Conservation (phyloP, 1,284 basidiomycete genomes). For the Trametes polyzona region DNA sequence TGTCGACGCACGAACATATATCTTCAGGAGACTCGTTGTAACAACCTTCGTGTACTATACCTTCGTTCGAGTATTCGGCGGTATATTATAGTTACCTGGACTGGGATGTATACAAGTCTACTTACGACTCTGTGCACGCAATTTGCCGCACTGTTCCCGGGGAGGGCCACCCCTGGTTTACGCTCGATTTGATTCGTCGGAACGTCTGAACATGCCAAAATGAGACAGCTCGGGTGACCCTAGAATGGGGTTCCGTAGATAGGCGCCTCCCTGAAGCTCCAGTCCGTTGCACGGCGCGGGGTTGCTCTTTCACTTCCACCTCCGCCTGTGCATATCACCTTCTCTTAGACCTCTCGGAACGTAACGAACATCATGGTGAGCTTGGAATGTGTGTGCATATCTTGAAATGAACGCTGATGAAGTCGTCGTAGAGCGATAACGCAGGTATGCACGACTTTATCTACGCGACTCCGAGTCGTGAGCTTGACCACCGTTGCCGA, state of each 20-base stretch:
- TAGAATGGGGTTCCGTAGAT: constrained; percentile 1
- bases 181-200: neutral
- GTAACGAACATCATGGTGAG: constrained; percentile 22
- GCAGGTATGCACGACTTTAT: constrained; percentile 46
- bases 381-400: neutral
- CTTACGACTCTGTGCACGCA: too few relatives aligned
- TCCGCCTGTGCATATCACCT: neutral
- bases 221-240: neutral
- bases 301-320: constrained; percentile 2
- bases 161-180: too few relatives aligned
- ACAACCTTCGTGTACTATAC: too few relatives aligned
- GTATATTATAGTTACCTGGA: too few relatives aligned
- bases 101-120: too few relatives aligned
- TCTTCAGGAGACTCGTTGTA: too few relatives aligned
- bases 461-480: neutral
- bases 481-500: neutral
- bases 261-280: neutral
- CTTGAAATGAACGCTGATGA: neutral
- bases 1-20: neutral
- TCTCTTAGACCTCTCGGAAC: neutral
- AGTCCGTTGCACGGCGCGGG: neutral
- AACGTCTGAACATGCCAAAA: constrained; percentile 8
- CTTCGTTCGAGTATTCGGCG: too few relatives aligned
- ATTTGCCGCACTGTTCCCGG: too few relatives aligned
- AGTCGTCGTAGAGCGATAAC: constrained; percentile 57